Evolutionary conservation across 306 rosid species (phyloP).

Genomic region (Amphicarpaea edgeworthii): DNA sequence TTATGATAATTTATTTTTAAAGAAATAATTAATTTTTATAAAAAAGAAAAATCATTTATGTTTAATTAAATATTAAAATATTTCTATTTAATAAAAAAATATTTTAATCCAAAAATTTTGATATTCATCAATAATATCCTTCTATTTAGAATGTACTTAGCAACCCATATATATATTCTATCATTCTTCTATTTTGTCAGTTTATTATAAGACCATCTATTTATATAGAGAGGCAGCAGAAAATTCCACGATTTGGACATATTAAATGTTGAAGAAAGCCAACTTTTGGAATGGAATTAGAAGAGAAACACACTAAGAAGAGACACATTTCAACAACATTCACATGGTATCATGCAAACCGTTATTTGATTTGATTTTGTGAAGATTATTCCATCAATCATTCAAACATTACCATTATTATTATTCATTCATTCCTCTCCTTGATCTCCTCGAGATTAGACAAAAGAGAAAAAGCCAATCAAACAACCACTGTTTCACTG

Average conservation of each 20-base stretch:
- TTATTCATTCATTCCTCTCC: not conserved
- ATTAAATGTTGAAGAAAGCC: slow-evolving; percentile 21
- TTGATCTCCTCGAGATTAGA: slow-evolving; percentile 45
- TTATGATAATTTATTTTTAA: too few species aligned
- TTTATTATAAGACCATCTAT: not conserved
- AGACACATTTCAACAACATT: not conserved
- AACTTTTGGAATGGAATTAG: slow-evolving; percentile 44
- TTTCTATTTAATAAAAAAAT: too few species aligned
- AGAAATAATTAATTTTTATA: too few species aligned
- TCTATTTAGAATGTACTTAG: too few species aligned
- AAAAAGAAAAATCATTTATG: too few species aligned
- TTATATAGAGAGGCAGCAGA: not conserved
- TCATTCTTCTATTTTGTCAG: slow-evolving; percentile 6
- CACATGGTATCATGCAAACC: slow-evolving; percentile 11
- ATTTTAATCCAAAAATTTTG: too few species aligned
- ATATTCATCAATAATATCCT: too few species aligned
- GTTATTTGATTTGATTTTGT: slow-evolving; percentile 24
- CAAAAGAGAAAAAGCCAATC: slow-evolving; percentile 27
- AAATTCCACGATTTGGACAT: slow-evolving; percentile 22
- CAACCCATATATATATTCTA: not conserved
- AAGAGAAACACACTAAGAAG: slow-evolving; percentile 8
- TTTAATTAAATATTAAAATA: too few species aligned
- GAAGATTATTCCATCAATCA: slow-evolving; percentile 49
- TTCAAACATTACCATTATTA: slow-evolving; percentile 43
- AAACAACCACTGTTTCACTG: slow-evolving; percentile 44